A percentile compares a stretch with the other conserved stretches of the same genome.
Conservation (phyloP, 768 basidiomycete species). For the Kwoniella mangroviensis region DNA sequence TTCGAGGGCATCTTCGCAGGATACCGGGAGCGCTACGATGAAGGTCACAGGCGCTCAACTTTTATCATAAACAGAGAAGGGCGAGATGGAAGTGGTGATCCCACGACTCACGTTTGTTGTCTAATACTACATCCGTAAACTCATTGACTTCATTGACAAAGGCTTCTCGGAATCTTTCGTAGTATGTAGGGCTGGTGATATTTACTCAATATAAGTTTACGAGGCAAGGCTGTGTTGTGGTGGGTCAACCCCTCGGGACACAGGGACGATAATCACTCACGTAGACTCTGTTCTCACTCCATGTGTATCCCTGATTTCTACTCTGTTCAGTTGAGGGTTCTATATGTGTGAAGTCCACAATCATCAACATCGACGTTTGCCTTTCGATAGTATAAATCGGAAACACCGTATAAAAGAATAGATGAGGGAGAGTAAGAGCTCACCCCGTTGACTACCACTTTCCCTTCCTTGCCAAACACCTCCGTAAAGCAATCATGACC, state of each 20-base stretch:
- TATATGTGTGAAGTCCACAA: neutral
- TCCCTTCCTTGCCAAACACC: conserved; percentile 32
- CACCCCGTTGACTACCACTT: conserved; percentile 35
- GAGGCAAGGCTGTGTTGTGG: neutral
- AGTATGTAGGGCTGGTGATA: conserved; percentile 28
- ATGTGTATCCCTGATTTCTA: conserved; percentile 32
- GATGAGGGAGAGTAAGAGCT: conserved; percentile 7
- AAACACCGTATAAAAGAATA: too few species aligned
- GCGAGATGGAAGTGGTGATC: neutral
- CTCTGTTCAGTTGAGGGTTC: conserved; percentile 31
- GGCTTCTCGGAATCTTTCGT: conserved; percentile 37
- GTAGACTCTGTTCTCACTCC: conserved; percentile 39
- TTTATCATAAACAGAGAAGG: neutral
- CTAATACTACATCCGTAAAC: conserved; percentile 33
- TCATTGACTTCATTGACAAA: conserved; percentile 35
- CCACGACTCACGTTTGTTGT: conserved; percentile 31
- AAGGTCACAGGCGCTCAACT: neutral
- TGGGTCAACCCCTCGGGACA: neutral
- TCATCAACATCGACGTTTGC: too few species aligned
- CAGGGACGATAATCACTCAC: conserved; percentile 17
- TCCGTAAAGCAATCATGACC: conserved; percentile 38
- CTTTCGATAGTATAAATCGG: too few species aligned
- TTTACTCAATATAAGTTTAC: too few species aligned
- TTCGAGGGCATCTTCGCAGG: conserved; percentile 28
- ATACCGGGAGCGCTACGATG: conserved; percentile 23